phyloP scores from a whole-genome alignment of 805 yeast genomes.

The Schizosaccharomyces pombe region ASM294v3 CU329670.1:1788501-1789000 shows the following conservation, averaged over 20 bases:
- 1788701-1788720: constrained; percentile 10
- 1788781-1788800: constrained; percentile 9
- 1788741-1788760: constrained; percentile 12
- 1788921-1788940: no score
- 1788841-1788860: no score
- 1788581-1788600: constrained; percentile 14
- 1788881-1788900: no score
- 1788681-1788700: constrained; percentile 9
- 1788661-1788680: constrained; percentile 11
- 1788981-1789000: neutral
- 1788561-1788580: constrained; percentile 14
- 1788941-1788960: no score
- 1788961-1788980: neutral
- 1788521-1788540: constrained; percentile 9
- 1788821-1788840: no score
- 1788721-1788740: constrained; percentile 12
- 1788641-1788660: constrained; percentile 11
- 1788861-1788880: no score
- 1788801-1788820: neutral
- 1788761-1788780: constrained; percentile 12
- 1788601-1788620: constrained; percentile 13
- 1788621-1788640: constrained; percentile 12
- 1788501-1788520: constrained; percentile 7
- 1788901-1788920: no score
- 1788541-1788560: constrained; percentile 13